Evolutionary conservation across 176 grass and related monocot species (phyloP), one percentile per base, ranked within the genome.

Genomic region (Tuctoria greenei): DNA sequence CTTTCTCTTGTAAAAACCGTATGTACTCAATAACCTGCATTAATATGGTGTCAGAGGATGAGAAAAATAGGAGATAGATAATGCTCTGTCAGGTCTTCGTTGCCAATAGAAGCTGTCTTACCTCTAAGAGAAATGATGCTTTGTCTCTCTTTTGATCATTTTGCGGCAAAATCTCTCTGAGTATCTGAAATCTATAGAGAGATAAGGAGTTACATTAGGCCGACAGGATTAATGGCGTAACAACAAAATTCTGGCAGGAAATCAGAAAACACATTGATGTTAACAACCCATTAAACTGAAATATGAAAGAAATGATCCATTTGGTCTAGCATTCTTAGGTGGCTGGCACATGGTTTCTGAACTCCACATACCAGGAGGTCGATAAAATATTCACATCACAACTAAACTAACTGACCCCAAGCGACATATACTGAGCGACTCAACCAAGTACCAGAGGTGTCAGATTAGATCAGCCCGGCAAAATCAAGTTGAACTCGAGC

Each of bases 61-160:
- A 54, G 17, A 46, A 10, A 79, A 66, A 74, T 31, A 31, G 17
- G 37, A 52, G 18, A 69, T 9, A 35, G 4, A 82, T 8, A 14
- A 75, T 46, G 18, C 63, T 5, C 40, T 58, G 3, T 28, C 58
- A 36, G 39, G 38, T 8, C 31, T 31, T 31, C 31, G 31, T 31
- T 31, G 16, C 12, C 43, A 34, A 31, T 3, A 35, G 34, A 23
- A 23, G 8, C 11, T 46, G 31, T 11, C 44, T 73, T 83, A 93
- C 94, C 91, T 97, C 94, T 40, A 93, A 23, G 36, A 97, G 94
- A 69, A 97, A 88, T 58, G 94, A 97, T 31, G 94, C 91, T 86
- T 97, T 97, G 75, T 97, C 94, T 72, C 94, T 87, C 86, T 97
- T 97, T 84, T 97, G 91, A 93, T 97, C 91, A 71, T 87, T 97